phyloP scores from a whole-genome alignment of 1,284 basidiomycete genomes.

The Omphalotus olearius region DNA sequence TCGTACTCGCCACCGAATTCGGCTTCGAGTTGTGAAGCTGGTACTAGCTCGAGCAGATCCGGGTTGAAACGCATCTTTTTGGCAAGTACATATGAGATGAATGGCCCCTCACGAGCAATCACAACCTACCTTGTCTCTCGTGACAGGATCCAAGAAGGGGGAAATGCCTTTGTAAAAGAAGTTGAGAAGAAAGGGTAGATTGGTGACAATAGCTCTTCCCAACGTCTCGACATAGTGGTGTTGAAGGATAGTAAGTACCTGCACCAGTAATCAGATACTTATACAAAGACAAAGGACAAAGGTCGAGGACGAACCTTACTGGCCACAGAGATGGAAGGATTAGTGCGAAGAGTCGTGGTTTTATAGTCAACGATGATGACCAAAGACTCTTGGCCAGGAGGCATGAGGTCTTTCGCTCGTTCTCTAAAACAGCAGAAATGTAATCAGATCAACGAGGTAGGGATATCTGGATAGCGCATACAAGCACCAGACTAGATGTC shows the following conservation, averaged over 20 bases:
- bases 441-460: conserved; percentile 10
- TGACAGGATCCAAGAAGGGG: conserved; percentile 88
- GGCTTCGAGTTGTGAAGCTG: conserved; percentile 72
- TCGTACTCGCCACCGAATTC: conserved; percentile 80
- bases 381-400: conserved; percentile 75
- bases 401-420: conserved; percentile 84
- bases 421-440: conserved; percentile 45
- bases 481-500: conserved; percentile 82
- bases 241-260: conserved; percentile 81
- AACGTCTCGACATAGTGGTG: conserved; percentile 90
- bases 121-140: conserved; percentile 76
- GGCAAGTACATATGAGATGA: neutral
- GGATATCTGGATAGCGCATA: conserved; percentile 34
- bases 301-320: conserved; percentile 46
- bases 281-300: neutral
- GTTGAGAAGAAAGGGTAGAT: conserved; percentile 74
- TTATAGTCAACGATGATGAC: conserved; percentile 84
- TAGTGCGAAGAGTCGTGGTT: conserved; percentile 73
- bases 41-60: conserved; percentile 71
- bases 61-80: conserved; percentile 87
- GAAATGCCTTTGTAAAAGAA: conserved; percentile 87
- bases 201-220: conserved; percentile 81
- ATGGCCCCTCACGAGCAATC: neutral
- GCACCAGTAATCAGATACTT: conserved; percentile 6
- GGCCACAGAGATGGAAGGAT: conserved; percentile 76